phyloP scores from a whole-genome alignment of 805 yeast genomes.

The Pichia cephalocereana region DNA sequence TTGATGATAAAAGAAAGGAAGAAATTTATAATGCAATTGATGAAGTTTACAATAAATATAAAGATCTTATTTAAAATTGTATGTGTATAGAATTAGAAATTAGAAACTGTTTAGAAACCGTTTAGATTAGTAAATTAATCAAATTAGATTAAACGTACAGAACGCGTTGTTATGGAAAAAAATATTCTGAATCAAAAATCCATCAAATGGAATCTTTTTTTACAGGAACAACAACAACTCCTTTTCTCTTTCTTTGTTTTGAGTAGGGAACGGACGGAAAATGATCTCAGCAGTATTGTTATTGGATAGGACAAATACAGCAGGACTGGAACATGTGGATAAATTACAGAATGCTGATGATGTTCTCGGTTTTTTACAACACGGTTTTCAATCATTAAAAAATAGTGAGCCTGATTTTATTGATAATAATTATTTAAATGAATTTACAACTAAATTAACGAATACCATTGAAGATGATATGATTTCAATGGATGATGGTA shows the following conservation, averaged over 20 bases:
- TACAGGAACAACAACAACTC: no score
- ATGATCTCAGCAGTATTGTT: background rate
- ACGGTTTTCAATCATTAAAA: background rate
- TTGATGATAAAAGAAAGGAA: conserved; percentile 45
- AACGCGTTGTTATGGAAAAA: no score
- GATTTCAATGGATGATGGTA: background rate
- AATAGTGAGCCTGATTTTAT: background rate
- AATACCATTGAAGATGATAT: background rate
- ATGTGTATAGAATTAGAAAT: no score
- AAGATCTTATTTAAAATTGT: conserved; percentile 2
- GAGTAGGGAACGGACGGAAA: no score
- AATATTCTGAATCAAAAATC: no score
- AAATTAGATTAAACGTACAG: no score
- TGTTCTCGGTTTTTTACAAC: background rate
- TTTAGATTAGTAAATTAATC: no score
- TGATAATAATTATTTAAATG: background rate
- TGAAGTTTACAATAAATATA: conserved; percentile 25
- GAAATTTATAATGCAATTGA: conserved; percentile 37
- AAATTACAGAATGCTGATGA: background rate
- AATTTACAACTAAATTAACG: background rate
- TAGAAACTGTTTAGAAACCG: no score
- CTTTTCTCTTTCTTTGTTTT: no score
- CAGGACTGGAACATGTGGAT: background rate
- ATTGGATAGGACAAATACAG: background rate
- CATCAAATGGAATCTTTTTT: no score